Base-by-base conservation (phyloP, 306 rosid genomes). In the Ziziphus jujuba region DNA sequence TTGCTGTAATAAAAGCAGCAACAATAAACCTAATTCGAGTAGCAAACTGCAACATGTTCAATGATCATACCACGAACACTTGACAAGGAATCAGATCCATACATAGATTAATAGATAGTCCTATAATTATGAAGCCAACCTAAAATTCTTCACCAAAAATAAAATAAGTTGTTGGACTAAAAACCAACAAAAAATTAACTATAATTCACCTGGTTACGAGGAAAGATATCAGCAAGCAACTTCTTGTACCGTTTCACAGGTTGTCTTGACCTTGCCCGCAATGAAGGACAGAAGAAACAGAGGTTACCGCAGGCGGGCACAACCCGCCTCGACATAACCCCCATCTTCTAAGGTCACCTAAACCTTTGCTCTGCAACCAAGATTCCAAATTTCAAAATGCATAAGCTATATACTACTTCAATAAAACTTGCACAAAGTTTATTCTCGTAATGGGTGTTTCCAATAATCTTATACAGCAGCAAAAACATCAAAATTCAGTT, bases 261-360 rank as follows among this genome's bases (percentile, higher is more conserved):
- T 67, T 93, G 97, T 61, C 98, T 83, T 7, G 98, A 93, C 61
- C 98, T 88, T 10, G 98, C 91, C 51, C 96, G 82, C 79, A 93
- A 62, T 9, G 98, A 69, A 71, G 98, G 98, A 76, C 98, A 93
- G 68, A 85, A 71, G 77, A 82, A 81, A 82, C 97, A 93, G 79
- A 93, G 87, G 87, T 79, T 90, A 56, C 91, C 95, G 59, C 97
- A 90, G 85, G 70, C 97, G 6, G 98, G 98, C 66, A 92, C 90
- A 21, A 90, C 95, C 83, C 87, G 93, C 96, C 98, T 81, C n/a
- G 98, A 90, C 91, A 90, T 83, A 76, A 90, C 98, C 95, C 97
- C 97, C 97, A 90, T 92, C 74, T 67, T 79, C 72, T 43, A 35
- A 33, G 40, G 35, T 2, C 79, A 75, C 60, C 67, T 79, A 76